Evolutionary conservation across 2,329 filamentous ascomycete genomes (phyloP), one percentile per base, ranked within the genome.

Genomic region (Fusarium heterosporum): DNA sequence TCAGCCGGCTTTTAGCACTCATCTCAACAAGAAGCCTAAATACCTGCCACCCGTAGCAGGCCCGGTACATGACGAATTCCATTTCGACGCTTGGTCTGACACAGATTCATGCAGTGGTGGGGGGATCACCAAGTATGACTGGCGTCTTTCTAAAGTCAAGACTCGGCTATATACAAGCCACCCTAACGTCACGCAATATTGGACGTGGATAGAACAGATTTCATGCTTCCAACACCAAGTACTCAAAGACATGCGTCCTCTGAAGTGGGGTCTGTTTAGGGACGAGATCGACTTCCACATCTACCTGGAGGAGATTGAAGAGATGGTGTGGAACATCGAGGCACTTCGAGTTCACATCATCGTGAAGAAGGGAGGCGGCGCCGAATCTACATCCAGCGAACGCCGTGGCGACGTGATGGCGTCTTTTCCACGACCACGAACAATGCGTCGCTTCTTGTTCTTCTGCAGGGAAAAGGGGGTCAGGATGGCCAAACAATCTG

Each of bases 201-300:
- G 84, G 84, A 83, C 84, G 48, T 87, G 82, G 81, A 68, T 82
- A 5, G 76, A 76, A 10, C 72, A 78, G 29, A 70, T 72, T 8
- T 76, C 70, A 17, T 68, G 78, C 14, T 84, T 87, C 52, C 82
- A 87, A 75, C 85, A 87, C 64, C 85, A 86, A 68, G 81, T 87
- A 2, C 78, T 87, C 6, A 80, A 79, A 42, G 79, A 83, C 16
- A 76, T 79, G 5, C 55, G 77, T 17, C 81, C 81, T 14, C 77
- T 79, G 4, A 73, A 72, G 1, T 87, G 85, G 85, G 82, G 80
- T 8, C 75, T 82, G 12, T 85, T 85, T 68, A 79, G 81, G 60
- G 78, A 83, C 26, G 82, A 83, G 3, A 78, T 84, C 52, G 80
- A 85, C 69, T 87, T 87, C 59, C 78, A 84, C 61, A 66, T 87